Evolutionary conservation across 768 basidiomycete species (phyloP).

Genomic region (Trichaptum fuscoviolaceum): DNA sequence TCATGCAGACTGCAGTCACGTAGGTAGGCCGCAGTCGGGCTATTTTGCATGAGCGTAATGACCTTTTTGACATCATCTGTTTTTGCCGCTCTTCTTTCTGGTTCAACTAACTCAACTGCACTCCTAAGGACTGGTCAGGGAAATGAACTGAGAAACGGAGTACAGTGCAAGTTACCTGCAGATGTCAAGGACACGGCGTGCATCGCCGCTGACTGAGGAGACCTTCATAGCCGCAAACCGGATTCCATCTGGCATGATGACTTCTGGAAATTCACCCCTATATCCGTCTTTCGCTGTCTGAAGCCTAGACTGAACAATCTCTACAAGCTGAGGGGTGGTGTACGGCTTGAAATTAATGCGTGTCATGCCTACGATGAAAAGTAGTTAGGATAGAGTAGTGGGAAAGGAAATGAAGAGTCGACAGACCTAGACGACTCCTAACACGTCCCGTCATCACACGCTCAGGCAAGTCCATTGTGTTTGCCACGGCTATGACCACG

Average conservation of each 20-base stretch:
- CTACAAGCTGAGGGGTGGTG: constrained; percentile 65
- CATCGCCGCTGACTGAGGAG: constrained; percentile 86
- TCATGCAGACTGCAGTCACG: constrained; percentile 84
- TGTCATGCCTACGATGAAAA: constrained; percentile 61
- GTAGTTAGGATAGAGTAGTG: not conserved
- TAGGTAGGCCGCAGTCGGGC: constrained; percentile 81
- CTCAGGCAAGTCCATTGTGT: constrained; percentile 97
- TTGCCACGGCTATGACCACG: constrained; percentile 94
- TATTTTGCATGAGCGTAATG: constrained; percentile 83
- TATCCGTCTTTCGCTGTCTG: constrained; percentile 50
- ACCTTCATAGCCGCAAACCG: constrained; percentile 80
- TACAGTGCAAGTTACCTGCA: constrained; percentile 53
- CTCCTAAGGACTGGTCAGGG: constrained; percentile 40
- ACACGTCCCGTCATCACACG: constrained; percentile 90
- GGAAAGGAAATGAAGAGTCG: not conserved
- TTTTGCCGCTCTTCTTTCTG: constrained; percentile 45
- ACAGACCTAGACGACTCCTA: constrained; percentile 80
- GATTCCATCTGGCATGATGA: constrained; percentile 67
- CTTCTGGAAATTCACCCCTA: constrained; percentile 41
- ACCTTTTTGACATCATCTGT: constrained; percentile 74
- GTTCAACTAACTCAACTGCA: constrained; percentile 73
- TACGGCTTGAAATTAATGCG: constrained; percentile 94
- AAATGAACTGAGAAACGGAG: not conserved
- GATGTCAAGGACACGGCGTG: constrained; percentile 86
- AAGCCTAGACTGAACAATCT: constrained; percentile 84